Evolutionary conservation across 2,329 filamentous ascomycete genomes (phyloP), one percentile per base, ranked within the genome.

Genomic region (Nothophaeocryptopus gaeumannii): DNA sequence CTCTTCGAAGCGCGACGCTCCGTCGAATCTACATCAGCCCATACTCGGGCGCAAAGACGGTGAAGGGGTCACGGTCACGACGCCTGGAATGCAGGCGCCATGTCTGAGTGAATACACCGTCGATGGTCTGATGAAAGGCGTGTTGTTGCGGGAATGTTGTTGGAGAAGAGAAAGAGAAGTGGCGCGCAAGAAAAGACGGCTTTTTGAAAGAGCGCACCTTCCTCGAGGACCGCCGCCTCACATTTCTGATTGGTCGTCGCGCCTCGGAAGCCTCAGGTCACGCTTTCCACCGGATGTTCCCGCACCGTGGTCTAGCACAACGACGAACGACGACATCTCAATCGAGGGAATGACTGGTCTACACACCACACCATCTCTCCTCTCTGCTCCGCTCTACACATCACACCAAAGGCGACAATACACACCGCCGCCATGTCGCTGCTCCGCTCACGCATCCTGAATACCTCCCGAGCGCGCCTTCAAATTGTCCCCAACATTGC

Each of bases 401-500:
- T 35, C 29, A 31, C 14, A 40, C 15, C 45, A 35, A 31, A 5
- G 36, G 16, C 14, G 30, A 35, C 30, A 30, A 32, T 30, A 32
- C 40, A 33, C 13, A 14, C 5, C 40, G 31, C 40, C 40, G 40
- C 15, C 33, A 67, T 67, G 64, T 63, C 64, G 36, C 56, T 62
- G 30, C 54, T 63, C 29, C 63, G 63, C 43, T 50, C 63, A 7
- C 61, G 63, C 40, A 54, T 67, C 39, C 61, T 66, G 51, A 61
- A 54, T 37, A 51, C 59, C 26, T 50, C 64, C n/a, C 62, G 65
- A 45, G 59, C 63, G 30, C 63, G 59, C 40, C 62, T 66, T 29
- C 64, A 66, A 45, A 60, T 67, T 37, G 50, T 66, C 49, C 59
- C 64, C 39, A 63, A 60, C 54, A 53, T 63, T 45, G 45, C 55